Evolutionary conservation across 2,329 filamentous ascomycete species (phyloP).

Genomic region (Chaetothyriales sp.): DNA sequence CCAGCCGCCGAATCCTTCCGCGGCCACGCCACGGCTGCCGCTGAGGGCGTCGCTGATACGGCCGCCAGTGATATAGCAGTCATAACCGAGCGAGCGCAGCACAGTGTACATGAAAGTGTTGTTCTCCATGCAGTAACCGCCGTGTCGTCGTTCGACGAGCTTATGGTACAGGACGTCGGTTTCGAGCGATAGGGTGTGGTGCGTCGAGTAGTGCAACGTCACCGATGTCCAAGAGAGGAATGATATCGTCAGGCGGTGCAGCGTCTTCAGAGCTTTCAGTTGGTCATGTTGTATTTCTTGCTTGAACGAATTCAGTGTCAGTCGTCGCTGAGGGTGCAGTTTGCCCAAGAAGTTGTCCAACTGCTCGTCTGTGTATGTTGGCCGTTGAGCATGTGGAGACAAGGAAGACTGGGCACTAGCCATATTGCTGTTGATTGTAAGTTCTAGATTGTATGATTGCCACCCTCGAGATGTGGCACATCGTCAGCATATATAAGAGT

Average conservation of each 20-base stretch:
- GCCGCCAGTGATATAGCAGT: conserved; percentile 41
- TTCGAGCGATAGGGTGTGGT: conserved; percentile 35
- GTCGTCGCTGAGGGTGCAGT: conserved; percentile 15
- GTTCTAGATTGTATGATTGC: too few relatives aligned
- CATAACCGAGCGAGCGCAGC: conserved; percentile 37
- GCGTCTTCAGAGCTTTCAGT: conserved; percentile 19
- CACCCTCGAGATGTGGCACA: too few relatives aligned
- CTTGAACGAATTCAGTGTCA: conserved; percentile 18
- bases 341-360: conserved; percentile 24
- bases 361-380: conserved; percentile 24
- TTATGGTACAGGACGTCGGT: conserved; percentile 38
- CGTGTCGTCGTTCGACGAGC: conserved; percentile 34
- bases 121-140: conserved; percentile 49
- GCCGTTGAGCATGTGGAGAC: conserved; percentile 4
- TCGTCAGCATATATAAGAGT: too few relatives aligned
- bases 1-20: conserved; percentile 34
- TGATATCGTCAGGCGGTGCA: conserved; percentile 32
- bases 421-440: neutral
- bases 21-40: conserved; percentile 21
- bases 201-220: conserved; percentile 38
- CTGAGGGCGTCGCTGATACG: conserved; percentile 27
- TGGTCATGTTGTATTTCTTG: conserved; percentile 19
- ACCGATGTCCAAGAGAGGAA: conserved; percentile 44
- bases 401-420: neutral
- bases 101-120: conserved; percentile 39